phyloP scores from a whole-genome alignment of 2,329 filamentous ascomycete species.

The Elsinoe necatrix region DNA sequence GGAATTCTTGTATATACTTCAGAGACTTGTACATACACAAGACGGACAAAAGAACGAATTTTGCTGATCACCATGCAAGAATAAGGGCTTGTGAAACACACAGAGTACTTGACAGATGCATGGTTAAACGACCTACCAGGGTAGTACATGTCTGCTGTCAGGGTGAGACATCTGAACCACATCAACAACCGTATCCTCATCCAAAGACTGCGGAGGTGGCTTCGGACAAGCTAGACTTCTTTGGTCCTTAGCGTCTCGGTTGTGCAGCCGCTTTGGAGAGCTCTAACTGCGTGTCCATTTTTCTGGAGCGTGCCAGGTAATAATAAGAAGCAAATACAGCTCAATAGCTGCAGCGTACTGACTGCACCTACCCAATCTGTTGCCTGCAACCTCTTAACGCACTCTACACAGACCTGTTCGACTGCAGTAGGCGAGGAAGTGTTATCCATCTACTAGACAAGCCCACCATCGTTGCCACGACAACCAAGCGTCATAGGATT shows the following conservation, averaged over 20 bases:
- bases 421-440: too few species aligned
- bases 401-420: too few species aligned
- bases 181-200: constrained; percentile 14
- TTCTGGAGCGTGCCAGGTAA: not conserved
- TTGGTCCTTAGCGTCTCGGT: constrained; percentile 3
- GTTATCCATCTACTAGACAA: too few species aligned
- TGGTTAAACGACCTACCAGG: not conserved
- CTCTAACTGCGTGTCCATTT: not conserved
- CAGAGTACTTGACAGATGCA: not conserved
- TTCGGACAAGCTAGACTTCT: not conserved
- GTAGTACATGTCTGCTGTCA: not conserved
- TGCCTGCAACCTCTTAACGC: too few species aligned
- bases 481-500: too few species aligned
- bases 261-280: constrained; percentile 2
- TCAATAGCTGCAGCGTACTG: too few species aligned
- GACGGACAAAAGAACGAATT: not conserved
- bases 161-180: not conserved
- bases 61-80: not conserved
- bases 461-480: too few species aligned
- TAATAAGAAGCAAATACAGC: too few species aligned
- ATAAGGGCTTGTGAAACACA: not conserved
- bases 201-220: constrained; percentile 14
- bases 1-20: constrained; percentile 10
- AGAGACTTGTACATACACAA: constrained; percentile 6
- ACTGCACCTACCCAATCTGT: too few species aligned